Percentiles rank a stretch among this genome's conserved stretches.
These are phyloP conservation scores for Colletotrichum sp. DNA, from an alignment of 2,329 filamentous ascomycete species.

Conservation along the genomic window DNA sequence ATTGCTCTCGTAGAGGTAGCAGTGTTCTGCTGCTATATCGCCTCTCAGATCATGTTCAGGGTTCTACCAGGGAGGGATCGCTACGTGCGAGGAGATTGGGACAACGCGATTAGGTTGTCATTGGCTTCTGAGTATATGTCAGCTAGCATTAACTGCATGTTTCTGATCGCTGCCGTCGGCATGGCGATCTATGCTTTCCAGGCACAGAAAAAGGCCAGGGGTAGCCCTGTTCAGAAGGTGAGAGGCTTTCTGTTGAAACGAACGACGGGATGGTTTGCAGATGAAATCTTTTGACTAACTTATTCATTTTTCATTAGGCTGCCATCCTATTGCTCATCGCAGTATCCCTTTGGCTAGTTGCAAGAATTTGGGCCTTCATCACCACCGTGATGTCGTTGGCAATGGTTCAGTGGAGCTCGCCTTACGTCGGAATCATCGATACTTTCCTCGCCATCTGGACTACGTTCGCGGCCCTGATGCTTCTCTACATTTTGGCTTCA, in stretches of 20 bases:
- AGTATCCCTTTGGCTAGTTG: constrained; percentile 28
- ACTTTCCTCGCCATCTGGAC: constrained; percentile 28
- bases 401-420: background rate
- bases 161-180: background rate
- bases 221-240: constrained; percentile 1
- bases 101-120: background rate
- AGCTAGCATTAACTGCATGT: background rate
- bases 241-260: background rate
- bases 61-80: background rate
- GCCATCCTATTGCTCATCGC: constrained; percentile 26
- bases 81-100: background rate
- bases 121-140: background rate
- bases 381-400: background rate
- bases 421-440: constrained; percentile 23
- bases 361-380: constrained; percentile 26
- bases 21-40: background rate
- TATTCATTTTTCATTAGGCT: constrained; percentile 8
- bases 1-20: background rate
- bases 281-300: background rate
- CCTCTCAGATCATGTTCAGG: background rate
- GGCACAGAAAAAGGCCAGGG: background rate
- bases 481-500: constrained; percentile 31
- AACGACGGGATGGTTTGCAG: background rate
- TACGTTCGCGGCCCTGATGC: constrained; percentile 24
- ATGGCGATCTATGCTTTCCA: constrained; percentile 1